Percentiles rank a stretch among this genome's conserved stretches.
phyloP scores from a whole-genome alignment of 768 basidiomycete species.

The Lyophyllum decastes region DNA sequence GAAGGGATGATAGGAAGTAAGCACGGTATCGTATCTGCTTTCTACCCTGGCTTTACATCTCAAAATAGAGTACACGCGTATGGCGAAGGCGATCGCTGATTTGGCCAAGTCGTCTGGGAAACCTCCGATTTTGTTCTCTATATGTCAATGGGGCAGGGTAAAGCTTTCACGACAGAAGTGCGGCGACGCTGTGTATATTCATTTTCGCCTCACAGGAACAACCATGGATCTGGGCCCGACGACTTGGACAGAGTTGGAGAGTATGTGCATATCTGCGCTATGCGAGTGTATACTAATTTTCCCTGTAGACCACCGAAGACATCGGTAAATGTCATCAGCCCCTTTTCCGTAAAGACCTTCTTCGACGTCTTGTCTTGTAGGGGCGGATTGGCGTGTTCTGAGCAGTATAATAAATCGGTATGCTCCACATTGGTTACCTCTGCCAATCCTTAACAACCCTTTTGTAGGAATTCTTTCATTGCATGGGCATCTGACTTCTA shows the following conservation, averaged over 20 bases:
- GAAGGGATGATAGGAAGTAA: constrained; percentile 56
- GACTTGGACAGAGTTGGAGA: constrained; percentile 70
- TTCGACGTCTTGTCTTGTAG: neutral
- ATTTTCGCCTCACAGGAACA: constrained; percentile 40
- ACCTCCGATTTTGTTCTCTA: constrained; percentile 56
- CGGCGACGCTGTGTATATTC: neutral
- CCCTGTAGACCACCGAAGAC: constrained; percentile 52
- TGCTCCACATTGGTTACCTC: neutral
- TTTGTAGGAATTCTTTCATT: constrained; percentile 62
- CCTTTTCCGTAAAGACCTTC: neutral
- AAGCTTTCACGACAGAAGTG: constrained; percentile 9
- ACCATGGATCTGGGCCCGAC: constrained; percentile 46
- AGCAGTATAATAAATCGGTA: constrained; percentile 62
- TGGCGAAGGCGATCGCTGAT: constrained; percentile 59
- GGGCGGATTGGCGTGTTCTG: constrained; percentile 54
- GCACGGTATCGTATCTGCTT: constrained; percentile 17
- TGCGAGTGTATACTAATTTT: constrained; percentile 1
- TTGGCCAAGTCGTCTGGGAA: constrained; percentile 48
- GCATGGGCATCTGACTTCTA: constrained; percentile 66
- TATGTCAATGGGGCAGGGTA: constrained; percentile 72
- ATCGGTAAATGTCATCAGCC: constrained; percentile 29
- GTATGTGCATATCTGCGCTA: constrained; percentile 29
- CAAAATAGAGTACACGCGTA: constrained; percentile 45
- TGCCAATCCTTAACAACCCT: neutral
- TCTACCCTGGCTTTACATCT: neutral